Evolutionary conservation across 2,329 filamentous ascomycete species (phyloP).

Genomic region (Madurella fahalii): DNA sequence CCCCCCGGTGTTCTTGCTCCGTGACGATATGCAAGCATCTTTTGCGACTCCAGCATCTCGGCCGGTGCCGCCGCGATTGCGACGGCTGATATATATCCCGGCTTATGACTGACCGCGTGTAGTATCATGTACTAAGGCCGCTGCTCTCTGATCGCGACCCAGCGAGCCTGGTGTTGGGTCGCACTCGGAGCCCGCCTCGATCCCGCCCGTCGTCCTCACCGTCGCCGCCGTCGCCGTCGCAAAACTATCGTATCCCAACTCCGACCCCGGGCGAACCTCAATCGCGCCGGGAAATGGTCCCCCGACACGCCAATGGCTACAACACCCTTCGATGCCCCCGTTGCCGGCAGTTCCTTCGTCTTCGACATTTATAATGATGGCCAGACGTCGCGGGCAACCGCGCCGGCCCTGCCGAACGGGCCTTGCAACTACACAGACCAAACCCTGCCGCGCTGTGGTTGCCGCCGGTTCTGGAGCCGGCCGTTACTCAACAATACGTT

Average conservation of each 20-base stretch:
- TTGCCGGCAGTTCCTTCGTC: constrained; percentile 40
- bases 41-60: constrained; percentile 10
- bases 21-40: constrained; percentile 5
- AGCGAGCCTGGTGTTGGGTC: constrained; percentile 25
- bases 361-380: constrained; percentile 56
- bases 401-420: constrained; percentile 43
- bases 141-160: constrained; percentile 26
- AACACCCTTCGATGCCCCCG: constrained; percentile 44
- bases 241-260: constrained; percentile 2
- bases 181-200: constrained; percentile 14
- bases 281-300: constrained; percentile 32
- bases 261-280: constrained; percentile 9
- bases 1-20: neutral
- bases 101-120: constrained; percentile 26
- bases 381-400: constrained; percentile 24
- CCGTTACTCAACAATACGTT: constrained; percentile 29
- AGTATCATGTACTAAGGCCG: constrained; percentile 38
- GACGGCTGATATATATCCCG: neutral
- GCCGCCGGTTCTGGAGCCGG: constrained; percentile 57
- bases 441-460: constrained; percentile 54
- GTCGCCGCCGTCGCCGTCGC: constrained; percentile 1
- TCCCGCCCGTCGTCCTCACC: neutral
- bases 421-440: constrained; percentile 57
- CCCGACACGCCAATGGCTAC: constrained; percentile 48
- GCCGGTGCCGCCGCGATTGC: constrained; percentile 14